Evolutionary conservation across 495 filamentous ascomycete genomes (phyloP).

Genomic region (Aspergillus sclerotioniger): DNA sequence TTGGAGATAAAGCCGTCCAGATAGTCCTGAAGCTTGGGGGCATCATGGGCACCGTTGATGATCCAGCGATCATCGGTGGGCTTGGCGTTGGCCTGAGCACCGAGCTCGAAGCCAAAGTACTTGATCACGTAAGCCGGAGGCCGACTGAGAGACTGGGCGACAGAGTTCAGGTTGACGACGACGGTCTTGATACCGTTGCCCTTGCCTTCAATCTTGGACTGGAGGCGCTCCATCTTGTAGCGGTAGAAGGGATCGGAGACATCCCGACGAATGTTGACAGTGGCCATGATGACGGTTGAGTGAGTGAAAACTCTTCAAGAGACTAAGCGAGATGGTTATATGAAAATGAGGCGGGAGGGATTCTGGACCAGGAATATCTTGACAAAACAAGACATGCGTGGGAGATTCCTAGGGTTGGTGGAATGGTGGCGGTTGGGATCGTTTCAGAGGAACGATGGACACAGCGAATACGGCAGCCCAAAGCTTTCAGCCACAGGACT

Average conservation of each 20-base stretch:
- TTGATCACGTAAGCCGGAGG: conserved; percentile 96
- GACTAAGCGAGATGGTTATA: conserved; percentile 15
- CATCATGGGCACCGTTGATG: conserved; percentile 98
- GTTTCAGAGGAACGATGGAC: conserved; percentile 24
- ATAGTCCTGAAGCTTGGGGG: conserved; percentile 93
- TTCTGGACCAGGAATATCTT: conserved; percentile 41
- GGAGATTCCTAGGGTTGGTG: conserved; percentile 50
- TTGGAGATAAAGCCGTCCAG: conserved; percentile 97
- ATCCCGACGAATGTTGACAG: conserved; percentile 98
- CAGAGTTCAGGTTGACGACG: conserved; percentile 94
- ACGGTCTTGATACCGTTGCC: conserved; percentile 96
- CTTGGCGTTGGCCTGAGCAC: conserved; percentile 96
- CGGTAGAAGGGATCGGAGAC: conserved; percentile 98
- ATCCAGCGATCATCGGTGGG: conserved; percentile 98
- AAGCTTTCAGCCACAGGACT: conserved; percentile 78
- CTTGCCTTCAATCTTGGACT: conserved; percentile 99
- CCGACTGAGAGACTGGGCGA: conserved; percentile 87
- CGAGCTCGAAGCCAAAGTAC: conserved; percentile 98
- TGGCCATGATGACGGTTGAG: conserved; percentile 68
- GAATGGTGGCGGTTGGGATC: conserved; percentile 49
- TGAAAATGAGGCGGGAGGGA: conserved; percentile 37
- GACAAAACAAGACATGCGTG: conserved; percentile 55
- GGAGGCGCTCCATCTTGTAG: conserved; percentile 99
- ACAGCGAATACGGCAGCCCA: conserved; percentile 26
- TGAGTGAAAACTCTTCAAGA: conserved; percentile 20